Base-by-base conservation (phyloP, 495 filamentous ascomycete species). In the Penicillium argentinense region DNA sequence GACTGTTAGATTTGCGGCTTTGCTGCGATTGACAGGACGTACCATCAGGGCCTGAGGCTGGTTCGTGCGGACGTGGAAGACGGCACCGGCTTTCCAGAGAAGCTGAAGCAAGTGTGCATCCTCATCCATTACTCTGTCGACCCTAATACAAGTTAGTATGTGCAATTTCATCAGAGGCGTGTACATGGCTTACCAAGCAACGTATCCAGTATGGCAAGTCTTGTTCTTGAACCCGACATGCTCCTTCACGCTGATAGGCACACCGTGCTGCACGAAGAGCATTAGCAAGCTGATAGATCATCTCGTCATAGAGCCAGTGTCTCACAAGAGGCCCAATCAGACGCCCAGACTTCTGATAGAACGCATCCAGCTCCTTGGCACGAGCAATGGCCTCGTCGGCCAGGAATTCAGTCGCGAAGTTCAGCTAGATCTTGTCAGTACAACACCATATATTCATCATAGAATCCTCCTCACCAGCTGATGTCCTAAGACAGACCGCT, bases 371-470 rank as follows among this genome's bases (percentile, higher is more conserved):
- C 25, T 74, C 64, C 24, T 67, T 71, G 4, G 84, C 86, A 11
- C 78, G 68, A n/a, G 68, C 59, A 14, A 88, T 68, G 2, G 85
- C 86, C 25, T 71, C 62, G 9, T 80, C 75, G 38, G 85, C 84
- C 54, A 86, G 71, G 39, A 84, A 83, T 46, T 90, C 86, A 3
- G 79, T 83, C 3, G 85, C 73, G 47, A 85, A 87, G 54, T 86
- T 83, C 44, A 73, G 68, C 69, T 74, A 18, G 6, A 0, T 26
- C 4, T n/a, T 17, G 9, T 42, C 33, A 45, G 22, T 25, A 17
- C 17, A n/a, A 30, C 21, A 30, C n/a, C 17, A 3, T 7, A 8
- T 8, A 16, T 25, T 23, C 2, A 19, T 3, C 30, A 13, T 24
- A 12, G 12, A 12, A 13, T n/a, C 19, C 18, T 37, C 42, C 54